These are phyloP conservation scores for Trichothecium sympodiale DNA, from an alignment of 2,329 filamentous ascomycete species.

Conservation along the genomic window DNA sequence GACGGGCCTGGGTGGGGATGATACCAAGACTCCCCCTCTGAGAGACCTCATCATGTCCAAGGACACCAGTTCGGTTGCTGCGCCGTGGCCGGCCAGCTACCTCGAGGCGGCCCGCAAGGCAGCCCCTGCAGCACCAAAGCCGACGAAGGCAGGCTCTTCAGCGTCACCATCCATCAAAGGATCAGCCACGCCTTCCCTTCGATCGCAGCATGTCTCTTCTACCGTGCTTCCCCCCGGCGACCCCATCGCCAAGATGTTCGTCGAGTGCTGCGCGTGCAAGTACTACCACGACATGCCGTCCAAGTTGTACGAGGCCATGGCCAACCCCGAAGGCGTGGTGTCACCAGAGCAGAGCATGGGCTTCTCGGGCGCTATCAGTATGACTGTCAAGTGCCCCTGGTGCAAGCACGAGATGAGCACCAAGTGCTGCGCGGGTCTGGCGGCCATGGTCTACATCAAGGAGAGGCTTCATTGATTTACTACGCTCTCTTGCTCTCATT, in stretches of 20 bases:
- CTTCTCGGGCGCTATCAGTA: slow-evolving; percentile 45
- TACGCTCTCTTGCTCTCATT: too few relatives aligned
- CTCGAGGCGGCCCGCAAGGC: slow-evolving; percentile 11
- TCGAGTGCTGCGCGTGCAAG: slow-evolving; percentile 53
- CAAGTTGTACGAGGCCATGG: slow-evolving; percentile 54
- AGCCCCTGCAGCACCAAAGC: slow-evolving; percentile 4
- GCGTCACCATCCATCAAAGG: slow-evolving; percentile 8
- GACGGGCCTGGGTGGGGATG: neutral
- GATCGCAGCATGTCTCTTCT: slow-evolving; percentile 1
- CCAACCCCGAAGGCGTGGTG: slow-evolving; percentile 43
- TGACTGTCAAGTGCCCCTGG: slow-evolving; percentile 59
- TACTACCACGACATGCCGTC: slow-evolving; percentile 57
- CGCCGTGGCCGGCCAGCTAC: slow-evolving; percentile 9
- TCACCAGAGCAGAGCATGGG: slow-evolving; percentile 21
- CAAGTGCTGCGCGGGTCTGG: slow-evolving; percentile 57
- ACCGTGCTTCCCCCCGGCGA: slow-evolving; percentile 12
- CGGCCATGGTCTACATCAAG: slow-evolving; percentile 53
- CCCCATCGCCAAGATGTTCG: slow-evolving; percentile 50
- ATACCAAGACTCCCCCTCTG: neutral
- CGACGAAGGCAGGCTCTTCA: slow-evolving; percentile 9
- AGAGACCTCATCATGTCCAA: slow-evolving; percentile 10
- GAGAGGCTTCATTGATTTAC: slow-evolving; percentile 42
- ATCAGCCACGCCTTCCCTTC: slow-evolving; percentile 1
- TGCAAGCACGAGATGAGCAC: slow-evolving; percentile 61
- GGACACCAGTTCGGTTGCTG: slow-evolving; percentile 6